Conservation (phyloP, 495 filamentous ascomycete species). For the Penicillium daleae region DNA sequence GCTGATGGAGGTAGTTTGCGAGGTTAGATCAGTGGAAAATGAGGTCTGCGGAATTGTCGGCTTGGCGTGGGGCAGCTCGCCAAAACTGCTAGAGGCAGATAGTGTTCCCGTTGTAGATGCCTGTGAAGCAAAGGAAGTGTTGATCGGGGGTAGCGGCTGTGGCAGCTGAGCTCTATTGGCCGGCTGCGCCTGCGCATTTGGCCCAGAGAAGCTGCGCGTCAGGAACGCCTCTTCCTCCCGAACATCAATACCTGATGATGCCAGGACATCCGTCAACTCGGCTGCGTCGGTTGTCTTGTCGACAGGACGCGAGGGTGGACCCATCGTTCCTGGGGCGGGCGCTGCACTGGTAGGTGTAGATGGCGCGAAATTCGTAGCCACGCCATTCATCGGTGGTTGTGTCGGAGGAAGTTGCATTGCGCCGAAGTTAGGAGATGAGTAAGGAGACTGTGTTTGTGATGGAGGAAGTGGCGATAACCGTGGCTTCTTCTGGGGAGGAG, state of each 20-base stretch:
- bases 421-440: constrained; percentile 49
- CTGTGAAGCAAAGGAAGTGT: constrained; percentile 49
- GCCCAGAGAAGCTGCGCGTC: constrained; percentile 61
- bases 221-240: constrained; percentile 79
- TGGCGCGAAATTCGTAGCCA: constrained; percentile 37
- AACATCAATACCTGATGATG: constrained; percentile 79
- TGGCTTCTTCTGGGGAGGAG: constrained; percentile 66
- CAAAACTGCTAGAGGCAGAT: constrained; percentile 45
- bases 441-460: constrained; percentile 43
- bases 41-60: constrained; percentile 39
- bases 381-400: constrained; percentile 40
- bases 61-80: constrained; percentile 40
- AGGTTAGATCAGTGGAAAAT: constrained; percentile 36
- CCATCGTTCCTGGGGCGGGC: constrained; percentile 66
- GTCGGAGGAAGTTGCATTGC: constrained; percentile 45
- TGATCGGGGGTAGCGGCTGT: constrained; percentile 42
- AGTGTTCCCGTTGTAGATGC: constrained; percentile 43
- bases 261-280: constrained; percentile 75
- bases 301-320: constrained; percentile 74
- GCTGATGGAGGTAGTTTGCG: constrained; percentile 38
- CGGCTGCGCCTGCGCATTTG: constrained; percentile 45
- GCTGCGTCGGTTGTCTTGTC: constrained; percentile 71
- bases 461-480: constrained; percentile 69
- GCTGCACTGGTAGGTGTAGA: constrained; percentile 38
- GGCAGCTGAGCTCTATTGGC: constrained; percentile 47